Evolutionary conservation across 2,329 filamentous ascomycete species (phyloP).

Genomic region (Diaporthe citri): DNA sequence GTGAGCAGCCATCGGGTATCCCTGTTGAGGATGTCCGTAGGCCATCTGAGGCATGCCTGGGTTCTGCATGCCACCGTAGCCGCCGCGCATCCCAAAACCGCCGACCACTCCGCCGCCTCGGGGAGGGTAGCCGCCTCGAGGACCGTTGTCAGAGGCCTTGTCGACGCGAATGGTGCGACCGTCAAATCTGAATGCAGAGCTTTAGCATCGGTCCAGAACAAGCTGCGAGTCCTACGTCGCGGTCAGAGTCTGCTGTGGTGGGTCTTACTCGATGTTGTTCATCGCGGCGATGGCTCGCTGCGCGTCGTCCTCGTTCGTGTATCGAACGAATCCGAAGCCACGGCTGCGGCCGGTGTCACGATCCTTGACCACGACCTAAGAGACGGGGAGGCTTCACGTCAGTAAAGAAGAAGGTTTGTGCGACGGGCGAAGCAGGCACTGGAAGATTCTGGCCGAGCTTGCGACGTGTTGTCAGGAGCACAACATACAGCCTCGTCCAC

Average conservation of each 20-base stretch:
- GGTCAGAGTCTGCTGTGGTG: not conserved
- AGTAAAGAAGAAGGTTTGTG: not conserved
- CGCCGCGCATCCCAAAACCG: conserved; percentile 51
- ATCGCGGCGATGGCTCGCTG: conserved; percentile 81
- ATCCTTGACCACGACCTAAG: conserved; percentile 95
- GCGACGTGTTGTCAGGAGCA: not conserved
- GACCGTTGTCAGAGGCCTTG: conserved; percentile 87
- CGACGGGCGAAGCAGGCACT: not conserved
- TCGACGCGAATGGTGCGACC: conserved; percentile 95
- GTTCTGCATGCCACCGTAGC: conserved; percentile 50
- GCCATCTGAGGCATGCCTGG: conserved; percentile 52
- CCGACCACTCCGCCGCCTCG: conserved; percentile 54
- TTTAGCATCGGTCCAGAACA: not conserved
- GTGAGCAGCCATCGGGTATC: conserved; percentile 52
- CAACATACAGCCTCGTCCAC: conserved; percentile 94
- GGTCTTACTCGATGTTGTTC: conserved; percentile 89
- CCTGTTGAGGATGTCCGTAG: conserved; percentile 52
- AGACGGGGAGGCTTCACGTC: not conserved
- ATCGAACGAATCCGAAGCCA: conserved; percentile 97
- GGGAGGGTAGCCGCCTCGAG: conserved; percentile 70
- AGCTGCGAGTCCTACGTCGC: not conserved
- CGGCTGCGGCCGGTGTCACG: conserved; percentile 96
- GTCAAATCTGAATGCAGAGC: conserved; percentile 77
- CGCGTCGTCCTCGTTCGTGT: conserved; percentile 80
- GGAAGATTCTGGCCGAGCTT: conserved; percentile 4